phyloP scores from a whole-genome alignment of 305 asterid species.

The Petunia hybrid region DNA sequence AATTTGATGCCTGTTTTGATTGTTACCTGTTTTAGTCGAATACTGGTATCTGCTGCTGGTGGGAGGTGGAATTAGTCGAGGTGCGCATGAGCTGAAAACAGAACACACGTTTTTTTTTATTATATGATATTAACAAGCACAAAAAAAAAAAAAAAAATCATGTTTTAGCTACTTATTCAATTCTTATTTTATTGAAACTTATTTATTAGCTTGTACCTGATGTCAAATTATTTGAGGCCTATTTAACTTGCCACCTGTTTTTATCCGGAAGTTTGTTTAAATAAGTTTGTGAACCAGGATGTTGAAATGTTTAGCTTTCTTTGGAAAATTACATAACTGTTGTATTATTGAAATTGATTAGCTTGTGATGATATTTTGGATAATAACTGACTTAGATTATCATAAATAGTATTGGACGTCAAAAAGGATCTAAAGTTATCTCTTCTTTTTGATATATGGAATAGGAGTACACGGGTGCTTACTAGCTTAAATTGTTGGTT shows the following conservation, averaged over 20 bases:
- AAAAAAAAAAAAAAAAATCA: neutral
- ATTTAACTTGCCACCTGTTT: neutral
- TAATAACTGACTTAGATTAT: neutral
- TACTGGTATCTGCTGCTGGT: neutral
- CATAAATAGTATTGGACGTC: neutral
- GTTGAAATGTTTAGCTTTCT: neutral
- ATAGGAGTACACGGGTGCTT: neutral
- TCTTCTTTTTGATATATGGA: neutral
- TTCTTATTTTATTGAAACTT: neutral
- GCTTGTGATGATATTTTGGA: neutral
- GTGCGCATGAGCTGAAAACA: too few relatives aligned
- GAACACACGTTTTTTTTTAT: too few relatives aligned
- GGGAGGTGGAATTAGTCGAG: neutral
- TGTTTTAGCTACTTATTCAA: neutral
- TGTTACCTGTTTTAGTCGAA: neutral
- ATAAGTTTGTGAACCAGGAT: neutral
- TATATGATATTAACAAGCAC: neutral
- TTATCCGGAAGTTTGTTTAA: neutral
- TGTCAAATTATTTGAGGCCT: neutral
- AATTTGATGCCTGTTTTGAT: neutral
- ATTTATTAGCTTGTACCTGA: neutral
- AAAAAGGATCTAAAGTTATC: neutral
- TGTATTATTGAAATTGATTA: constrained; percentile 16
- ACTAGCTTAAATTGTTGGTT: neutral
- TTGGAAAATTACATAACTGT: neutral